Percentiles rank a stretch among this genome's conserved stretches.
Evolutionary conservation across 768 basidiomycete species (phyloP).

Genomic region (Russula brevipes): DNA sequence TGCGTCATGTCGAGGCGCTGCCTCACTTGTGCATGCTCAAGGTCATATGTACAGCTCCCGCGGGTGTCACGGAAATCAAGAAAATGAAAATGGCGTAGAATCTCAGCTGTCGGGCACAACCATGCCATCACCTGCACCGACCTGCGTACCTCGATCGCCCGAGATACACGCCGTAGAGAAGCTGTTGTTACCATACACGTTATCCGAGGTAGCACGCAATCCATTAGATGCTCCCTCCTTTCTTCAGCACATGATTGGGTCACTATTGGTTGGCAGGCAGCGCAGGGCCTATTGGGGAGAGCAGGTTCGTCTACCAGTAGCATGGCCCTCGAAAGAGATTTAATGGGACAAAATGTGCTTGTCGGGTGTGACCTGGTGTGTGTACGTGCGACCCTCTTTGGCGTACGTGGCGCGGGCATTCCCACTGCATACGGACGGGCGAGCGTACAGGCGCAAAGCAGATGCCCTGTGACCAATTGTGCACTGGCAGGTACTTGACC

Average conservation of each 20-base stretch:
- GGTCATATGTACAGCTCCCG: background rate
- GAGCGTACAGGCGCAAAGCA: background rate
- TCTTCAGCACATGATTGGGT: background rate
- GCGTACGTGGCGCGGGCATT: background rate
- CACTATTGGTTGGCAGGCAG: background rate
- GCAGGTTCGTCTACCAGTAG: background rate
- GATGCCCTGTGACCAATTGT: background rate
- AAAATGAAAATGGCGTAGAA: background rate
- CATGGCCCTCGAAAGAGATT: background rate
- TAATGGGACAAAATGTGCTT: background rate
- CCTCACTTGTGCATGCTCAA: background rate
- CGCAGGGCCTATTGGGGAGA: background rate
- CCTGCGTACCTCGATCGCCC: background rate
- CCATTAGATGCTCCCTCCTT: background rate
- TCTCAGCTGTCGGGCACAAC: background rate
- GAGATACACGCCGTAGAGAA: background rate
- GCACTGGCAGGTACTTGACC: background rate
- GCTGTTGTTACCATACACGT: background rate
- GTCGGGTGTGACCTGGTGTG: background rate
- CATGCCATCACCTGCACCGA: background rate
- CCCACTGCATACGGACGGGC: background rate
- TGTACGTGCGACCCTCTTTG: background rate
- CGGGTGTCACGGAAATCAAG: background rate
- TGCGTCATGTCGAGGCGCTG: background rate
- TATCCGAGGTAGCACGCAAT: background rate